A percentile compares a stretch with the other conserved stretches of the same genome.
Conservation (phyloP, 192 early-diverging fungal species). For the Backusella australiensis region DNA sequence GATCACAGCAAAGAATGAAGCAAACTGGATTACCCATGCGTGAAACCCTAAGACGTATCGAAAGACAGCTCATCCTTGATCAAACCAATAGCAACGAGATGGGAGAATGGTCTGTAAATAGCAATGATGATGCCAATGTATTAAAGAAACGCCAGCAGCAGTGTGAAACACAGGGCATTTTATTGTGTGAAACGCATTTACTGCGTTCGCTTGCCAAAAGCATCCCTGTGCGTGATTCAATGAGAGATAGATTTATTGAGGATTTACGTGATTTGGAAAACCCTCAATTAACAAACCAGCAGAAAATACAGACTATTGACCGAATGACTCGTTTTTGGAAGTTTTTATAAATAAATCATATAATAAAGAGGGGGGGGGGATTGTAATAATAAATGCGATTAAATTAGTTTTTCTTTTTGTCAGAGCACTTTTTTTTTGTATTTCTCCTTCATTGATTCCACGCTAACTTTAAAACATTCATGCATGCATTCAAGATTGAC, state of each 20-base stretch:
- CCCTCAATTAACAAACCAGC: constrained; percentile 41
- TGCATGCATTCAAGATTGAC: background rate
- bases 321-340: constrained; percentile 67
- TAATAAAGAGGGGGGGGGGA: background rate
- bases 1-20: constrained; percentile 15
- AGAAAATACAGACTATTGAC: constrained; percentile 55
- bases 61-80: constrained; percentile 10
- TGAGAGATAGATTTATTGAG: constrained; percentile 66
- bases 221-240: constrained; percentile 45
- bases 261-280: constrained; percentile 81
- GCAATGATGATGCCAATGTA: constrained; percentile 4
- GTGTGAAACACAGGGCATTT: constrained; percentile 62
- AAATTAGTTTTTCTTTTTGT: no score
- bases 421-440: background rate
- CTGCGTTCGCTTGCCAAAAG: constrained; percentile 45
- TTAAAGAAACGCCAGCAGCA: constrained; percentile 18
- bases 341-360: constrained; percentile 41
- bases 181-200: constrained; percentile 61
- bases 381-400: no score
- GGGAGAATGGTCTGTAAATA: constrained; percentile 7
- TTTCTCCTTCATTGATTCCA: background rate
- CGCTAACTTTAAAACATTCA: background rate
- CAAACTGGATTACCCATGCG: constrained; percentile 22
- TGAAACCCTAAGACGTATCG: constrained; percentile 25
- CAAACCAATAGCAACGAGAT: background rate